These are phyloP conservation scores for Fraxinus americana DNA, from an alignment of 257 asterid genomes.

Conservation along the genomic window DNA sequence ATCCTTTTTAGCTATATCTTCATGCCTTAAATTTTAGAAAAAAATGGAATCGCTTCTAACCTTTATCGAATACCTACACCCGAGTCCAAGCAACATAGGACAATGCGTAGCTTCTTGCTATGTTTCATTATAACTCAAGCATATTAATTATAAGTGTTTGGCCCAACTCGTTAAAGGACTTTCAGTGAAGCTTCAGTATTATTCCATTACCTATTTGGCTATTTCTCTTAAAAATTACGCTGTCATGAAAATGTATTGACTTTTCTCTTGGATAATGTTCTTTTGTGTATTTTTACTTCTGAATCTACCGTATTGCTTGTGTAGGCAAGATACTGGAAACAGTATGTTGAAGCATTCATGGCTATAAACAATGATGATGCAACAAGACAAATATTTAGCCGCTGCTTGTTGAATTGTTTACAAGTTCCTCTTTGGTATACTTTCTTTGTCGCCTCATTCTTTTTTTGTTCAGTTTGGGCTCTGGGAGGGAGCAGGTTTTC, in stretches of 20 bases:
- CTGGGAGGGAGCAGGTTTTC: neutral
- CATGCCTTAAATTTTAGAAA: no score
- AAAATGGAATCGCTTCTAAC: no score
- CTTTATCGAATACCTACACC: no score
- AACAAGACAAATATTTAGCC: slow-evolving; percentile 81
- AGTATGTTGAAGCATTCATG: slow-evolving; percentile 92
- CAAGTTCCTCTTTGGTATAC: slow-evolving; percentile 90
- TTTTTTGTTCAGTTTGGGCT: slow-evolving; percentile 16
- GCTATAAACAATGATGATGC: slow-evolving; percentile 89
- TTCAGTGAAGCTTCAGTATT: neutral
- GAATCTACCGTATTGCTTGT: slow-evolving; percentile 17
- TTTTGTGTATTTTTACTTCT: slow-evolving; percentile 15
- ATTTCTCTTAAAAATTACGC: neutral
- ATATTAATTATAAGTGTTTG: neutral
- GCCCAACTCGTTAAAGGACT: neutral
- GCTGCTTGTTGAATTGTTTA: slow-evolving; percentile 85
- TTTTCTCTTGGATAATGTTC: neutral
- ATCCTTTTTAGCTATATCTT: no score
- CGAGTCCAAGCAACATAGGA: no score
- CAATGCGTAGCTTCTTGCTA: neutral
- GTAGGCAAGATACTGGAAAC: slow-evolving; percentile 96
- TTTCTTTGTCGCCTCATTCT: neutral
- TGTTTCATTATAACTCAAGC: neutral
- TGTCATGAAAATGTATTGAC: neutral
- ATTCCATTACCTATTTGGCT: neutral